A percentile compares a stretch with the other conserved stretches of the same genome.
Evolutionary conservation across 2,329 filamentous ascomycete species (phyloP).

Genomic region (Colletotrichum sp.): DNA sequence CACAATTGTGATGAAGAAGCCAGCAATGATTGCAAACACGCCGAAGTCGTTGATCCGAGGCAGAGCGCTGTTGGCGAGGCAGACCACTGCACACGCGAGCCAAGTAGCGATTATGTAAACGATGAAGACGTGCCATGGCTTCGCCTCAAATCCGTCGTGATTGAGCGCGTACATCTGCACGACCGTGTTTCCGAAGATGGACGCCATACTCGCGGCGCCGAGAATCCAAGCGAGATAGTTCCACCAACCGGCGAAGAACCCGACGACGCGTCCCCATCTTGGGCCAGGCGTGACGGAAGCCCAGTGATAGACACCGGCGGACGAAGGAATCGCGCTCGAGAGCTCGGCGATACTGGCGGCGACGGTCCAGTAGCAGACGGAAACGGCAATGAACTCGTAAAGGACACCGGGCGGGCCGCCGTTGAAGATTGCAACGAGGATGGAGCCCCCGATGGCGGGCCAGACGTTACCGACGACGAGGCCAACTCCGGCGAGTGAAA

Average conservation of each 20-base stretch:
- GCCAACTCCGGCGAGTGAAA: slow-evolving; percentile 45
- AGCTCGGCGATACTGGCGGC: slow-evolving; percentile 66
- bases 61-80: slow-evolving; percentile 60
- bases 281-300: slow-evolving; percentile 61
- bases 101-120: slow-evolving; percentile 45
- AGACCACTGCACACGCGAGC: slow-evolving; percentile 42
- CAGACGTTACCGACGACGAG: slow-evolving; percentile 48
- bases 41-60: slow-evolving; percentile 60
- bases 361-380: slow-evolving; percentile 61
- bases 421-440: slow-evolving; percentile 60
- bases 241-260: slow-evolving; percentile 52
- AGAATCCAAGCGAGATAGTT: slow-evolving; percentile 48
- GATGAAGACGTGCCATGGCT: slow-evolving; percentile 50
- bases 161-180: slow-evolving; percentile 50
- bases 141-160: slow-evolving; percentile 38
- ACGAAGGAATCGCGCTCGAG: slow-evolving; percentile 65
- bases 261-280: slow-evolving; percentile 53
- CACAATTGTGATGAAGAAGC: slow-evolving; percentile 60
- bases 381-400: slow-evolving; percentile 61
- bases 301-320: slow-evolving; percentile 67
- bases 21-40: slow-evolving; percentile 54
- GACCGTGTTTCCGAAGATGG: slow-evolving; percentile 44
- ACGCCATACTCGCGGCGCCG: slow-evolving; percentile 43
- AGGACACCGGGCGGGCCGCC: slow-evolving; percentile 67
- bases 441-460: slow-evolving; percentile 48